These are phyloP conservation scores for Clarireedia paspali DNA, from an alignment of 2,329 filamentous ascomycete genomes.

Conservation along the genomic window DNA sequence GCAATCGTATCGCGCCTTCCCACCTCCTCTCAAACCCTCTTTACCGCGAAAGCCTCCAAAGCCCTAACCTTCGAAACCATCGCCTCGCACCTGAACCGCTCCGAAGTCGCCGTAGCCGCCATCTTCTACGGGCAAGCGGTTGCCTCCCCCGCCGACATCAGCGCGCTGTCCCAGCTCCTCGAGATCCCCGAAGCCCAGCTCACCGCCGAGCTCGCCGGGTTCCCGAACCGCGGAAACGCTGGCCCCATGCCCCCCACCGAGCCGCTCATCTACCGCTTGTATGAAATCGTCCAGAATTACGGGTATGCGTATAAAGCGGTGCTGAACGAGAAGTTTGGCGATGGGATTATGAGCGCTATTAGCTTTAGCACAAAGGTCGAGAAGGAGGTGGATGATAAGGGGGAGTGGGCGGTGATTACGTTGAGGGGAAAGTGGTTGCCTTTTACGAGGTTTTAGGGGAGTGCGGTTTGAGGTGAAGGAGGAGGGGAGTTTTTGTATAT, in stretches of 20 bases:
- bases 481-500: too few relatives aligned
- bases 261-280: constrained; percentile 82
- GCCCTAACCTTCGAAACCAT: constrained; percentile 75
- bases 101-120: constrained; percentile 82
- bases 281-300: constrained; percentile 95
- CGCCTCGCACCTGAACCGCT: constrained; percentile 64
- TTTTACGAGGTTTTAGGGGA: constrained; percentile 4
- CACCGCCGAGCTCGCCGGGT: constrained; percentile 56
- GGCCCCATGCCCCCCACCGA: constrained; percentile 80
- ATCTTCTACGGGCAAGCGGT: constrained; percentile 85
- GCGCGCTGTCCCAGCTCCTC: constrained; percentile 59
- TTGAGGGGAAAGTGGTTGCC: constrained; percentile 68
- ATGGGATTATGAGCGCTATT: constrained; percentile 96
- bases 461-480: neutral
- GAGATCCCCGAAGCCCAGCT: constrained; percentile 50
- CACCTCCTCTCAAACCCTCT: constrained; percentile 62
- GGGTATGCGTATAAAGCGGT: constrained; percentile 94
- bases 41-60: constrained; percentile 70
- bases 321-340: constrained; percentile 88
- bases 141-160: constrained; percentile 61
- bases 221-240: constrained; percentile 72
- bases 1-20: constrained; percentile 47
- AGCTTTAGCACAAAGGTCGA: constrained; percentile 85
- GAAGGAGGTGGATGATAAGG: constrained; percentile 83
- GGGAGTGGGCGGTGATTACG: constrained; percentile 81